Percentiles rank a stretch among this genome's conserved stretches.
Conservation (phyloP, 169 alveolate species). For the Cryptosporidium muris region DNA sequence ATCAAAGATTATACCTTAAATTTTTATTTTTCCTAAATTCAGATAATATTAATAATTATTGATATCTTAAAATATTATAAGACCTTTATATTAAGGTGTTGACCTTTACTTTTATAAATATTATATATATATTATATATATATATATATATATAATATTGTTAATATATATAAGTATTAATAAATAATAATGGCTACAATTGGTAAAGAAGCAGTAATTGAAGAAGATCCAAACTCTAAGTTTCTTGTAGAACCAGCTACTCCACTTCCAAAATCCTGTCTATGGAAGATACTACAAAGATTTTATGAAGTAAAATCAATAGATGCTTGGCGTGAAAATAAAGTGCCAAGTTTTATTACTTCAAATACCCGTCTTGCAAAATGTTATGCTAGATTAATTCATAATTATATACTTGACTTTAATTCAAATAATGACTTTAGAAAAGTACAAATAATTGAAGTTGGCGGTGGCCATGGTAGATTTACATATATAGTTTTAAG, state of each 20-base stretch:
- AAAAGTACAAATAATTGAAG: conserved; percentile 76
- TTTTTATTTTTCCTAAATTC: too few species aligned
- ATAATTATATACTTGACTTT: conserved; percentile 79
- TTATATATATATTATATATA: too few species aligned
- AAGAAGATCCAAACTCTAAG: conserved; percentile 80
- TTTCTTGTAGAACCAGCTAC: conserved; percentile 77
- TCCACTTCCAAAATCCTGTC: conserved; percentile 78
- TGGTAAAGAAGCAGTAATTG: conserved; percentile 84
- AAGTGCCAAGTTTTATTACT: conserved; percentile 84
- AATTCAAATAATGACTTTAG: conserved; percentile 72
- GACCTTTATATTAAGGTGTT: too few species aligned
- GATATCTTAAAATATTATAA: too few species aligned
- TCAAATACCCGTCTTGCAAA: conserved; percentile 83
- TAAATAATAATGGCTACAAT: conserved; percentile 20
- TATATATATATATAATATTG: too few species aligned
- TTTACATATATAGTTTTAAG: conserved; percentile 80
- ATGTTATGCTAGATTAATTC: conserved; percentile 81
- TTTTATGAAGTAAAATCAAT: conserved; percentile 80
- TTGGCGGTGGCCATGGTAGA: conserved; percentile 85
- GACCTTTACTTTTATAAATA: too few species aligned
- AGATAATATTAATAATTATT: too few species aligned
- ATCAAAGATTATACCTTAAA: too few species aligned
- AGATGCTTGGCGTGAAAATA: conserved; percentile 84
- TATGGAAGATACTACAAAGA: conserved; percentile 81
- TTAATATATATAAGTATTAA: neutral